Base-by-base conservation (phyloP, 1,284 basidiomycete genomes). In the Irpex lacteus region DNA sequence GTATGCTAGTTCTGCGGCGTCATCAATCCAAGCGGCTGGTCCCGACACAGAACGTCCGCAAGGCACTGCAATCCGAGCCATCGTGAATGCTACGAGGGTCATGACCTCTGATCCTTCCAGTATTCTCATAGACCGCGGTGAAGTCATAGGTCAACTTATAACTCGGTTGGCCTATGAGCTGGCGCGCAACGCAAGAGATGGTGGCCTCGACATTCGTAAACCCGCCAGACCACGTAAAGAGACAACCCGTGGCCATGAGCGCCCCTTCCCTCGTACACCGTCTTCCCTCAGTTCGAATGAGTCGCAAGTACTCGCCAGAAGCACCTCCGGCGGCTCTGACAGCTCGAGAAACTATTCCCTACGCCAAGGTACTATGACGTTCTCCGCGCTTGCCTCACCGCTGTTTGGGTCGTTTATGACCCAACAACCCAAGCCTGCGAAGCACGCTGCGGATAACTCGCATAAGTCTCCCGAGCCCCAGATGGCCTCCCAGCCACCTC, bases 11-110 rank as follows among this genome's bases (percentile, higher is more conserved):
- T 56, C 54, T 8, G 13, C n/a, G 26, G 9, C 66, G 64, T 61
- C 47, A 63, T 70, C 72, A 7, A 44, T 15, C 38, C 68, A 66
- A 36, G 59, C 68, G n/a, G 63, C 67, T n/a, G 50, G 68, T 44
- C 36, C 63, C n/a, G 72, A 70, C 32, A 69, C 77, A 59, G 76
- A 74, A 21, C 73, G 73, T 2, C 74, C 75, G 4, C 90, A 91
- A 71, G 88, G 89, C 2, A 73, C 86, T 0, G 82, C 87, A 0
- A 71, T 94, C 5, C 84, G 84, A n/a, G 92, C 92, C 0, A 92
- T 94, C 62, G 83, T 85, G n/a, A 87, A 92, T 63, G 91, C 92
- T 0, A 94, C 90, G n/a, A 87, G 95, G 0, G 90, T 96, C 44
- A 92, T 96, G 87, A 93, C 92, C 0, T 83, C 88, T 2, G 93